A percentile compares a stretch with the other conserved stretches of the same genome.
Conservation (phyloP, 2,329 filamentous ascomycete species). For the Diaporthe citri region DNA sequence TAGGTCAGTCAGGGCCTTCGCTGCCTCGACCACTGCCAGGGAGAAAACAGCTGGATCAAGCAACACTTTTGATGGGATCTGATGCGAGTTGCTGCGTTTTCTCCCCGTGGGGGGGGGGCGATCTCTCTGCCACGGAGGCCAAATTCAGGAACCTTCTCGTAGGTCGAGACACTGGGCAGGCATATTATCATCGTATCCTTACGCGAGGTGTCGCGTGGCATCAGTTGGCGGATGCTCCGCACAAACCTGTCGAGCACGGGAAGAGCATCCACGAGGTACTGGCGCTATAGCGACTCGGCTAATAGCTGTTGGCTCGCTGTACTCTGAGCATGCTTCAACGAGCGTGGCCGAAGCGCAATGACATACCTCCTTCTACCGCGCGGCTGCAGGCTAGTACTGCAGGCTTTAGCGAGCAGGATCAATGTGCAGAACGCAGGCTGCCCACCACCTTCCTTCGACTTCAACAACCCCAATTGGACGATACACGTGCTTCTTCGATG, state of each 20-base stretch:
- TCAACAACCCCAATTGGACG: conserved; percentile 16
- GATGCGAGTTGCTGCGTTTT: neutral
- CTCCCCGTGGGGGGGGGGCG: too few species aligned
- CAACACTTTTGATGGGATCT: neutral
- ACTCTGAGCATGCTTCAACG: neutral
- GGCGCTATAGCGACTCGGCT: conserved; percentile 2
- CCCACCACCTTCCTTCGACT: conserved; percentile 13
- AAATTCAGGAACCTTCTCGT: neutral
- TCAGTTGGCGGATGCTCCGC: neutral
- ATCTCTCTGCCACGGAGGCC: neutral
- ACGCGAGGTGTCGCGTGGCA: neutral
- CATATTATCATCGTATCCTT: neutral
- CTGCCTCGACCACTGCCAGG: neutral
- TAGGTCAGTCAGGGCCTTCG: neutral
- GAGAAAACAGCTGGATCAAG: neutral
- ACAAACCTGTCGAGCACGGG: neutral
- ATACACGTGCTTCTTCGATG: conserved; percentile 14
- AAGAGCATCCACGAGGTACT: neutral
- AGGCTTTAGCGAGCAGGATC: conserved; percentile 26
- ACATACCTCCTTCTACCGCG: conserved; percentile 21
- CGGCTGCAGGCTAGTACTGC: conserved; percentile 21
- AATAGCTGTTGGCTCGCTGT: neutral
- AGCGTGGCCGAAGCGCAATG: neutral
- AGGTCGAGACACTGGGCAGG: neutral
- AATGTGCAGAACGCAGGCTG: conserved; percentile 9